Conservation (phyloP, 768 basidiomycete species). For the Epithele typhae region DNA sequence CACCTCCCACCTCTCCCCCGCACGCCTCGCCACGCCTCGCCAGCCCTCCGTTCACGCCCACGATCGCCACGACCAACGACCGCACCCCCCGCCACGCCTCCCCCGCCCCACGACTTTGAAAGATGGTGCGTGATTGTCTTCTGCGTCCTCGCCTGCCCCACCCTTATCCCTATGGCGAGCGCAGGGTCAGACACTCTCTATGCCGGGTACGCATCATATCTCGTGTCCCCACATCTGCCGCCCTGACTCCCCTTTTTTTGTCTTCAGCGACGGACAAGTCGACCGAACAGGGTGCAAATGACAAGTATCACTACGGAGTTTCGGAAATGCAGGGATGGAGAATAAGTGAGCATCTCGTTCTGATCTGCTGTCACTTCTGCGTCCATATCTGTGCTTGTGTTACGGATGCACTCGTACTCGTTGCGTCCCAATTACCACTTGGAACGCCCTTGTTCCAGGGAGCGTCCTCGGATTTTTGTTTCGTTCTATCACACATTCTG, state of each 20-base stretch:
- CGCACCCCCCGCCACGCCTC: not conserved
- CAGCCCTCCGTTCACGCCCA: not conserved
- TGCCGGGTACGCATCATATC: constrained; percentile 17
- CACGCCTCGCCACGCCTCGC: constrained; percentile 1
- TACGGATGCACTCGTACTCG: no score
- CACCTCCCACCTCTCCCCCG: constrained; percentile 13
- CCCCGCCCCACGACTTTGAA: constrained; percentile 2
- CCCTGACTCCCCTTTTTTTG: no score
- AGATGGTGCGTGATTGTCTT: constrained; percentile 18
- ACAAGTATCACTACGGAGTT: constrained; percentile 67
- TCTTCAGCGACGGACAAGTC: constrained; percentile 74
- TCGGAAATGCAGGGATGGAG: constrained; percentile 99
- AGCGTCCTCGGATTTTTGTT: no score
- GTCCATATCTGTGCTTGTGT: no score
- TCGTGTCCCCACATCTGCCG: not conserved
- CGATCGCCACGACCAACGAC: not conserved
- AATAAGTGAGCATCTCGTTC: constrained; percentile 70
- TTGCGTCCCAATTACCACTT: no score
- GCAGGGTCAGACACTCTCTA: constrained; percentile 28
- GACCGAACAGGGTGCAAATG: constrained; percentile 68
- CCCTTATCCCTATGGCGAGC: not conserved
- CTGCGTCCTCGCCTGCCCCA: not conserved
- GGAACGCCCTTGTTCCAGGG: no score
- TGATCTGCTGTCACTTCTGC: no score
- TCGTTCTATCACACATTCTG: no score